These are phyloP conservation scores for Dipodascopsis tothii DNA, from an alignment of 805 yeast species.

Conservation along the genomic window DNA sequence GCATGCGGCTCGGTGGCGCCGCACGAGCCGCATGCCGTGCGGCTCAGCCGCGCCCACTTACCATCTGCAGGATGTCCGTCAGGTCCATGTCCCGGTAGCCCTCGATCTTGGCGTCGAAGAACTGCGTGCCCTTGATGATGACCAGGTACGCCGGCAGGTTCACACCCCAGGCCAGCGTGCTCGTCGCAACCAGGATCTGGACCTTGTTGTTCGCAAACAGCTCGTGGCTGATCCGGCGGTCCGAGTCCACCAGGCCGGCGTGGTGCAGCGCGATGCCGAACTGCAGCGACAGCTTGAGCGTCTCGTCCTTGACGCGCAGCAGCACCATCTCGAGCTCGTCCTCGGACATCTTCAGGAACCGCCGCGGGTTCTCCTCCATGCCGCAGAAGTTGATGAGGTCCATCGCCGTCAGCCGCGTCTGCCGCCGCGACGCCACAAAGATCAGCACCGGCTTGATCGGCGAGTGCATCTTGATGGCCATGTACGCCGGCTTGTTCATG, in stretches of 20 bases:
- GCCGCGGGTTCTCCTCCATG: constrained; percentile 64
- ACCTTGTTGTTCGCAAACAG: constrained; percentile 62
- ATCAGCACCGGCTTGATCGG: constrained; percentile 75
- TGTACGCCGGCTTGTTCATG: constrained; percentile 83
- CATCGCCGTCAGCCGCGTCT: constrained; percentile 70
- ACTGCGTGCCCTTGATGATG: constrained; percentile 66
- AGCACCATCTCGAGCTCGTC: constrained; percentile 48
- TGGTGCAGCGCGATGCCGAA: constrained; percentile 79
- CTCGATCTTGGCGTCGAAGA: constrained; percentile 52
- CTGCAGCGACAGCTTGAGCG: constrained; percentile 62
- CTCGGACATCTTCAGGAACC: constrained; percentile 62
- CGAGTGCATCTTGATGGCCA: constrained; percentile 87
- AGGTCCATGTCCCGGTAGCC: constrained; percentile 74
- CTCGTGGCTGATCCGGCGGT: constrained; percentile 62
- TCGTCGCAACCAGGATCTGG: constrained; percentile 68
- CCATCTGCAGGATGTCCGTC: constrained; percentile 71
- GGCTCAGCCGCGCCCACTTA: too few species aligned
- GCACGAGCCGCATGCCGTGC: too few species aligned
- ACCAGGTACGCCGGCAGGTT: constrained; percentile 75
- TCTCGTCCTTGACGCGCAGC: constrained; percentile 67
- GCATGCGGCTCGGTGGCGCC: neutral
- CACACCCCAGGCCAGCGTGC: constrained; percentile 85
- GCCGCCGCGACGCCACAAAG: constrained; percentile 80
- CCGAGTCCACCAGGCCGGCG: constrained; percentile 71
- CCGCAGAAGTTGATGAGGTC: constrained; percentile 76